Evolutionary conservation across 768 basidiomycete species (phyloP), one percentile per base, ranked within the genome.

Genomic region (Cyclocybe cylindracea): DNA sequence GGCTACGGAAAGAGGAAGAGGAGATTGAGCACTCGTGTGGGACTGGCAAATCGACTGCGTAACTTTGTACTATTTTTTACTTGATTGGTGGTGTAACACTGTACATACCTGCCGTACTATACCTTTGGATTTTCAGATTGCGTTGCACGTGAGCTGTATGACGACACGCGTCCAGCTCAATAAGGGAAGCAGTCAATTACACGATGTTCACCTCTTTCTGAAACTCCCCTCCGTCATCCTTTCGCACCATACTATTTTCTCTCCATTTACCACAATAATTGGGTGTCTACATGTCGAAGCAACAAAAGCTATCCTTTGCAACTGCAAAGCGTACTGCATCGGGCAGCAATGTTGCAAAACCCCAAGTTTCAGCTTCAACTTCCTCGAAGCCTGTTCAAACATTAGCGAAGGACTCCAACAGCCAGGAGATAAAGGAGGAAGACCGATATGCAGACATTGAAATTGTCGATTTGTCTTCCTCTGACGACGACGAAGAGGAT

Each of bases 21-120:
- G 84, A 89, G 54, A 64, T 89, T 13, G 89, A 90, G 62, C 72
- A 81, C 39, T 82, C 80, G 48, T 90, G 89, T 66, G 89, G 87
- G 19, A 89, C 86, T 31, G 33, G 24, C 14, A 13, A 19, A 14
- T 43, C 14, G 11, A 11, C n/a, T 43, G 24, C 41, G 7, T 24
- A 24, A 24, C 24, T 24, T 24, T 5, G 4, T 24, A 24, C 24
- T 24, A 24, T 5, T 5, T 24, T 24, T 24, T 24, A 16, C 16
- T 16, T 16, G 16, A 16, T 16, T 16, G 16, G 16, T 16, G 16
- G 16, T 16, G 16, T 16, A 16, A n/a, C n/a, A n/a, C n/a, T 16
- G 16, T 16, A 16, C 16, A 24, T 24, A 24, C 24, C 24, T 24
- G 24, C 24, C 24, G 5, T 24, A 24, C 24, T 24, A 24, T 24